Conservation (phyloP, 1,284 basidiomycete genomes). For the Inonotus hispidus region DNA sequence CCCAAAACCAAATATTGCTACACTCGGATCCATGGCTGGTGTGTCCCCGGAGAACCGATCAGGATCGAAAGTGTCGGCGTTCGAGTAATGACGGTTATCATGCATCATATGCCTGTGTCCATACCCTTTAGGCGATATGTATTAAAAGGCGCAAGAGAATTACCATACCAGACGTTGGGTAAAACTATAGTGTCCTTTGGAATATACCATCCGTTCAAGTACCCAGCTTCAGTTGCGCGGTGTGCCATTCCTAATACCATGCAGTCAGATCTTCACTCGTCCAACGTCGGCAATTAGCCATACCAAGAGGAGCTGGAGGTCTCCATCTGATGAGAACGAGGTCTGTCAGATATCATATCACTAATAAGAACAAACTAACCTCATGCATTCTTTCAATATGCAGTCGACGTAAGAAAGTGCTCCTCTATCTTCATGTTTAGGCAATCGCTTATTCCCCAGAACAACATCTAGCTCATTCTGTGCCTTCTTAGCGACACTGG, state of each 20-base stretch:
- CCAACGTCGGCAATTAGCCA: not conserved
- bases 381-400: slow-evolving; percentile 11
- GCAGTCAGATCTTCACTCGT: not conserved
- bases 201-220: not conserved
- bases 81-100: slow-evolving; percentile 2
- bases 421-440: slow-evolving; percentile 21
- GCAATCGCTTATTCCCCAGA: slow-evolving; percentile 15
- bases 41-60: slow-evolving; percentile 4
- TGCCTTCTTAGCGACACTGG: slow-evolving; percentile 10
- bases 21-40: slow-evolving; percentile 10
- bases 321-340: no score
- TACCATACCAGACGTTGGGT: slow-evolving; percentile 11
- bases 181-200: slow-evolving; percentile 12
- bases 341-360: no score
- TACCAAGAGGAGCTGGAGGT: slow-evolving; percentile 11
- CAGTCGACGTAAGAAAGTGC: slow-evolving; percentile 10
- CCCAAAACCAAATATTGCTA: slow-evolving; percentile 16
- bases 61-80: slow-evolving; percentile 3
- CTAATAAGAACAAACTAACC: not conserved
- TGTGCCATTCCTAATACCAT: slow-evolving; percentile 8
- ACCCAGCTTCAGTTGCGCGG: slow-evolving; percentile 9
- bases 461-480: slow-evolving; percentile 18
- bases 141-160: not conserved
- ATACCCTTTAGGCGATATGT: not conserved
- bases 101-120: slow-evolving; percentile 12